Conservation (phyloP, 257 asterid genomes). For the Dorcoceras hygrometricum region DNA sequence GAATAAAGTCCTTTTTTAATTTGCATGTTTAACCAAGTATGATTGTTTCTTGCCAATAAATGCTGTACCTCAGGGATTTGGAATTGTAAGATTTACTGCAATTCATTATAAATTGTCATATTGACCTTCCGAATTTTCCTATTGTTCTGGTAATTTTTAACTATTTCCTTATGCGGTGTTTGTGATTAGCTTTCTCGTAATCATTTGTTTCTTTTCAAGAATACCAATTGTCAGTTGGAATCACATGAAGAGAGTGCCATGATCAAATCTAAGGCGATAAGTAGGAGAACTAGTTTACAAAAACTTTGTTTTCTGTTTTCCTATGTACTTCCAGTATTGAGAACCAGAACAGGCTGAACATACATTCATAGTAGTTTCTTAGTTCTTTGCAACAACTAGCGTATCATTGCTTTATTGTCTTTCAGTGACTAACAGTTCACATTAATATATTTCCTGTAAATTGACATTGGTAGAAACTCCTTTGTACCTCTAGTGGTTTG, state of each 20-base stretch:
- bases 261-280: neutral
- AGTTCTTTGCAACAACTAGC: neutral
- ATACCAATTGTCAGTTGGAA: neutral
- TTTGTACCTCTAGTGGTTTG: neutral
- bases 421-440: neutral
- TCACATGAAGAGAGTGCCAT: neutral
- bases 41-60: neutral
- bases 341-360: neutral
- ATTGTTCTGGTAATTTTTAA: neutral
- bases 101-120: neutral
- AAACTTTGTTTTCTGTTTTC: neutral
- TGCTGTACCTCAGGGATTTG: too few relatives aligned
- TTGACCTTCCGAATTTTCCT: neutral
- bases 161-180: neutral
- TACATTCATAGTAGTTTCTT: neutral
- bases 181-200: neutral
- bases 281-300: neutral
- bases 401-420: neutral
- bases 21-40: neutral
- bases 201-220: neutral
- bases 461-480: neutral
- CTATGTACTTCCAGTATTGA: neutral
- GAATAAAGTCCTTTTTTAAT: neutral
- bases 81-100: too few relatives aligned
- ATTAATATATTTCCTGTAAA: neutral